These are phyloP conservation scores for Apostasia shenzhenica DNA, from an alignment of 106 monocot species.

Conservation along the genomic window DNA sequence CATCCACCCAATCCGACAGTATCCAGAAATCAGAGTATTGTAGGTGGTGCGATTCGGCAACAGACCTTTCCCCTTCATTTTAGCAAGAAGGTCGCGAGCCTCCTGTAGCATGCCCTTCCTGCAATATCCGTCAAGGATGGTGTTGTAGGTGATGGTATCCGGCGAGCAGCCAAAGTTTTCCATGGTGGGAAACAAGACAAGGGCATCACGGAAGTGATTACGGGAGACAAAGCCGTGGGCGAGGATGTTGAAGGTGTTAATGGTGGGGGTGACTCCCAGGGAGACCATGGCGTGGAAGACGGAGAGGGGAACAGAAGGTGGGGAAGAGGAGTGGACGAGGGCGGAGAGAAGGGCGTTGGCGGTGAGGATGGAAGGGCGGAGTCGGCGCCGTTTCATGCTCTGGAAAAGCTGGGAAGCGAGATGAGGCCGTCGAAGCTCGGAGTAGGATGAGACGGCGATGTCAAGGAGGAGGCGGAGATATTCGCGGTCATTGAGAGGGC, in stretches of 20 bases:
- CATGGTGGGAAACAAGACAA: constrained; percentile 37
- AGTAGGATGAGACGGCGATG: constrained; percentile 50
- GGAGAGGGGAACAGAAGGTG: constrained; percentile 21
- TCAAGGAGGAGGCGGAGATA: constrained; percentile 36
- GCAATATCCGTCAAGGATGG: constrained; percentile 65
- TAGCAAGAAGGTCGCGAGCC: constrained; percentile 46
- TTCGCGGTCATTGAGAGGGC: neutral
- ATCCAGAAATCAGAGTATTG: constrained; percentile 63
- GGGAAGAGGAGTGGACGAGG: constrained; percentile 34
- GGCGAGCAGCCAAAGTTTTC: constrained; percentile 39
- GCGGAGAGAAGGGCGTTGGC: constrained; percentile 41
- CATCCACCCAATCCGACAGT: constrained; percentile 68
- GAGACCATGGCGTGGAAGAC: constrained; percentile 43
- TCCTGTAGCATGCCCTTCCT: constrained; percentile 69
- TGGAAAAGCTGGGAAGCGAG: constrained; percentile 42
- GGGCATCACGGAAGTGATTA: constrained; percentile 35
- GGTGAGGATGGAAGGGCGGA: constrained; percentile 40
- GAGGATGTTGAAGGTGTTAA: constrained; percentile 72
- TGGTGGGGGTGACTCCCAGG: constrained; percentile 49
- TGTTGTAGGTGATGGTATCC: constrained; percentile 72
- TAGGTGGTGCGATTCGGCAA: constrained; percentile 48
- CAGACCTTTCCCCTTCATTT: constrained; percentile 68
- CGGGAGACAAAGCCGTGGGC: constrained; percentile 37
- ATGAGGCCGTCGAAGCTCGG: constrained; percentile 25
- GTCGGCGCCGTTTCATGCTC: constrained; percentile 38